Percentiles rank a stretch among this genome's conserved stretches.
phyloP scores from a whole-genome alignment of 768 basidiomycete genomes.

The Lactifluus volemus region DNA sequence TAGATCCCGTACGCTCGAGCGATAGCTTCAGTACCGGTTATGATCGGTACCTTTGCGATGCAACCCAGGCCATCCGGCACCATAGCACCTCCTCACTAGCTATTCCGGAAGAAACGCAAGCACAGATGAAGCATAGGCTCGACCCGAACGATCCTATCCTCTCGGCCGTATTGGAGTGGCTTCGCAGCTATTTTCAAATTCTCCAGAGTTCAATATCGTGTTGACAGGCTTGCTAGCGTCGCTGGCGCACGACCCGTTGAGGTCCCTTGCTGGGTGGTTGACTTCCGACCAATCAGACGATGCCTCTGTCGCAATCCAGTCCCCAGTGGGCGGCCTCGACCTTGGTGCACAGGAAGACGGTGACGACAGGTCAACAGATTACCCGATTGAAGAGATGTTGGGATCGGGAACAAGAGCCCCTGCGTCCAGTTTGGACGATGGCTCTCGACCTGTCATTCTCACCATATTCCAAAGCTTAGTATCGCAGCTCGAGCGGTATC shows the following conservation, averaged over 20 bases:
- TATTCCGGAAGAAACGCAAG: slow-evolving; percentile 32
- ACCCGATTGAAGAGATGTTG: slow-evolving; percentile 56
- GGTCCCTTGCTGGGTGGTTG: slow-evolving; percentile 84
- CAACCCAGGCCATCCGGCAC: slow-evolving; percentile 54
- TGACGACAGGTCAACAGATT: slow-evolving; percentile 80
- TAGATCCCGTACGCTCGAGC: slow-evolving; percentile 59
- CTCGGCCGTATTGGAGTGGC: slow-evolving; percentile 54
- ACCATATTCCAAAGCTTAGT: slow-evolving; percentile 75
- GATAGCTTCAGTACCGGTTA: slow-evolving; percentile 81
- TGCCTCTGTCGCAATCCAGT: slow-evolving; percentile 11
- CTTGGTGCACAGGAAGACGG: slow-evolving; percentile 37
- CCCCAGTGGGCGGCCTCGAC: slow-evolving; percentile 20
- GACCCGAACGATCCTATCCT: slow-evolving; percentile 73
- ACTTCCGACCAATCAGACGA: slow-evolving; percentile 51
- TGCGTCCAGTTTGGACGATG: slow-evolving; percentile 60
- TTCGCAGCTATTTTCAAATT: slow-evolving; percentile 78
- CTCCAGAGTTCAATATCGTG: slow-evolving; percentile 81
- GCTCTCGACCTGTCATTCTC: slow-evolving; percentile 70
- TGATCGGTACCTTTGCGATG: slow-evolving; percentile 75
- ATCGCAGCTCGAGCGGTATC: slow-evolving; percentile 73
- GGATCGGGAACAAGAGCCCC: slow-evolving; percentile 47
- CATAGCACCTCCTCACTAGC: slow-evolving; percentile 50
- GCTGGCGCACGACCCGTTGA: slow-evolving; percentile 76
- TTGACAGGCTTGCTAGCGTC: slow-evolving; percentile 76
- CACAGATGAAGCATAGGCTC: slow-evolving; percentile 60